Percentiles rank a stretch among this genome's conserved stretches.
Conservation (phyloP, 257 asterid genomes). For the Solanum paucissectum region DNA sequence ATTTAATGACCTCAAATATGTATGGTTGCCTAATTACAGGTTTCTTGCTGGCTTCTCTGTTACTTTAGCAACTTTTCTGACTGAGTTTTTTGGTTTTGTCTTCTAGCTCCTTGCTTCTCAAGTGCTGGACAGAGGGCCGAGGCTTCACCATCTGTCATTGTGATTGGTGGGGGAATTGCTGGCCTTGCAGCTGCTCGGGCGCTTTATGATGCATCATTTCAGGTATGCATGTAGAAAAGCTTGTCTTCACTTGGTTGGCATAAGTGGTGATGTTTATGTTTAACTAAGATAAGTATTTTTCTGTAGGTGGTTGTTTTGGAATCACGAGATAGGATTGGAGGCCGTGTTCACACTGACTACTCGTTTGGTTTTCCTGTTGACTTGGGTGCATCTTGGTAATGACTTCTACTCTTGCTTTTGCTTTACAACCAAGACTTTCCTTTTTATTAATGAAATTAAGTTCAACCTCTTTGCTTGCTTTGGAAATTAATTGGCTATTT, state of each 20-base stretch:
- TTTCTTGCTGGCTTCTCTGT: not conserved
- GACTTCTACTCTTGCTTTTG: not conserved
- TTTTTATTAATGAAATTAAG: not conserved
- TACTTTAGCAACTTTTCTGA: not conserved
- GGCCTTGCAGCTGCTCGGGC: slow-evolving; percentile 89
- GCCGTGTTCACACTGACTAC: slow-evolving; percentile 88
- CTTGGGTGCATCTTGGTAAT: slow-evolving; percentile 96
- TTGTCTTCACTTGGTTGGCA: not conserved
- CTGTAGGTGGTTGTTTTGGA: slow-evolving; percentile 79
- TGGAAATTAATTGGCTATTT: not conserved
- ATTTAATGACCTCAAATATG: not conserved
- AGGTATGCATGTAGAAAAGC: slow-evolving; percentile 26
- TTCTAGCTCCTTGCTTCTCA: slow-evolving; percentile 49
- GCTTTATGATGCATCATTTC: slow-evolving; percentile 79
- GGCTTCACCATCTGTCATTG: slow-evolving; percentile 70
- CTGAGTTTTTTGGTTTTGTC: not conserved
- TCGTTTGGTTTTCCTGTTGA: slow-evolving; percentile 97
- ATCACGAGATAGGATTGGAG: slow-evolving; percentile 94
- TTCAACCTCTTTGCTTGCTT: not conserved
- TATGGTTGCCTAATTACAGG: not conserved
- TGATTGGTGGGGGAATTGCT: slow-evolving; percentile 92
- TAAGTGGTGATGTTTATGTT: not conserved
- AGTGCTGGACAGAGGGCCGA: slow-evolving; percentile 28
- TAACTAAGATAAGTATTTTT: not conserved
- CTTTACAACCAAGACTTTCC: not conserved